Conservation (phyloP, 129 eudicot species). For the Tagetes erecta region DNA sequence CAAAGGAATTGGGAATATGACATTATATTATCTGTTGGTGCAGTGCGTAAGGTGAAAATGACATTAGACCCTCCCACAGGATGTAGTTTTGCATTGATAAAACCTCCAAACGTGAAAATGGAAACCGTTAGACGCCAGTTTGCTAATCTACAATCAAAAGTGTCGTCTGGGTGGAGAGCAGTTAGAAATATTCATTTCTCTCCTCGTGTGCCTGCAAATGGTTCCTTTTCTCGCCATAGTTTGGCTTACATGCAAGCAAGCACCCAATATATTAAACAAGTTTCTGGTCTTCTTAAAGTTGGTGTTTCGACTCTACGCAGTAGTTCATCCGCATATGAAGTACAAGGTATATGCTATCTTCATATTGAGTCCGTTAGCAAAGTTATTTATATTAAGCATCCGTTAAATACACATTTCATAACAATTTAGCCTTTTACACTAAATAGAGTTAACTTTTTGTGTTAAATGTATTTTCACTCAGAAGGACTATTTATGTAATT, state of each 20-base stretch:
- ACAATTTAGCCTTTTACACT: no score
- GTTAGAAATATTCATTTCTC: slow-evolving; percentile 59
- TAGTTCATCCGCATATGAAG: slow-evolving; percentile 66
- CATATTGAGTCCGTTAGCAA: no score
- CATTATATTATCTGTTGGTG: slow-evolving; percentile 20
- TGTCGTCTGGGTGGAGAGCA: slow-evolving; percentile 74
- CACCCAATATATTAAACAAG: slow-evolving; percentile 70
- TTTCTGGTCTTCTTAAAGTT: slow-evolving; percentile 76
- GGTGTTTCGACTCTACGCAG: slow-evolving; percentile 74
- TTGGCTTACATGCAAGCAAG: slow-evolving; percentile 82
- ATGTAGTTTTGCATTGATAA: slow-evolving; percentile 58
- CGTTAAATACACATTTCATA: no score
- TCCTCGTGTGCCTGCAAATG: slow-evolving; percentile 57
- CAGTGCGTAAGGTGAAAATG: slow-evolving; percentile 86
- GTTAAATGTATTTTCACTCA: no score
- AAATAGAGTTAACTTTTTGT: no score
- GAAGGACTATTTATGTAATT: not conserved
- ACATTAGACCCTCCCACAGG: slow-evolving; percentile 72
- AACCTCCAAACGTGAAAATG: slow-evolving; percentile 52
- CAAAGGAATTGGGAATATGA: not conserved
- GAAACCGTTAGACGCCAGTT: slow-evolving; percentile 46
- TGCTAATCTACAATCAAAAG: slow-evolving; percentile 43
- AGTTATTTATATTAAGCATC: no score
- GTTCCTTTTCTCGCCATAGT: slow-evolving; percentile 78
- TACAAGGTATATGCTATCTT: slow-evolving; percentile 50